These are phyloP conservation scores for Biscutella laevigata DNA, from an alignment of 441 rosid species.

Conservation along the genomic window DNA sequence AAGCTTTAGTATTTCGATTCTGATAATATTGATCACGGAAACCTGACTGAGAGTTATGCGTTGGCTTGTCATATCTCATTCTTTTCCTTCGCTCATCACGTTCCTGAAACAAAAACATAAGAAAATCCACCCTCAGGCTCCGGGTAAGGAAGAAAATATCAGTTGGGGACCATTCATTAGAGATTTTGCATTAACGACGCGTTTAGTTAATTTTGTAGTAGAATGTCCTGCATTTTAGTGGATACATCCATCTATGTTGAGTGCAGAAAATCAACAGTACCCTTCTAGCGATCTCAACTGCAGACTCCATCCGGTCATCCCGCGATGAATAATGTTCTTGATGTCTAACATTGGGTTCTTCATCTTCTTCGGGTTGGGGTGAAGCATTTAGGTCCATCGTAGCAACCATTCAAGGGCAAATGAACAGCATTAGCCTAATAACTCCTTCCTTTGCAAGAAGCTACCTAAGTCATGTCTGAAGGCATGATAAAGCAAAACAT, in stretches of 20 bases:
- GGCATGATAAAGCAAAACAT: not conserved
- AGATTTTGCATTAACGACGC: not conserved
- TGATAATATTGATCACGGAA: constrained; percentile 44
- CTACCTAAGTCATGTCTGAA: constrained; percentile 18
- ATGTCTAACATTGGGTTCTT: constrained; percentile 60
- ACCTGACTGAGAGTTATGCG: constrained; percentile 40
- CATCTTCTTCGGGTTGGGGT: constrained; percentile 95
- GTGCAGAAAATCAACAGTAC: constrained; percentile 32
- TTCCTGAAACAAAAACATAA: constrained; percentile 39
- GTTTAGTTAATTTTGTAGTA: not conserved
- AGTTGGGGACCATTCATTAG: not conserved
- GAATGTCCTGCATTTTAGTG: not conserved
- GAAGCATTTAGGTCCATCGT: constrained; percentile 90
- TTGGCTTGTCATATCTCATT: constrained; percentile 58
- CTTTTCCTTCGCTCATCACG: constrained; percentile 89
- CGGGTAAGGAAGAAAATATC: not conserved
- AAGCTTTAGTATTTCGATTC: constrained; percentile 35
- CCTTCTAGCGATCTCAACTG: constrained; percentile 75
- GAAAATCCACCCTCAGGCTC: not conserved
- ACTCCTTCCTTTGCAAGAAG: constrained; percentile 6
- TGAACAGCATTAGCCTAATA: constrained; percentile 28
- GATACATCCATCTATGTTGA: not conserved
- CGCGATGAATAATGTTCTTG: constrained; percentile 40
- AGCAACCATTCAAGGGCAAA: constrained; percentile 61
- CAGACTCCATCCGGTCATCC: constrained; percentile 56